A percentile compares a stretch with the other conserved stretches of the same genome.
Conservation (phyloP, 345 rosid genomes). For the Bretschneidera sinensis region DNA sequence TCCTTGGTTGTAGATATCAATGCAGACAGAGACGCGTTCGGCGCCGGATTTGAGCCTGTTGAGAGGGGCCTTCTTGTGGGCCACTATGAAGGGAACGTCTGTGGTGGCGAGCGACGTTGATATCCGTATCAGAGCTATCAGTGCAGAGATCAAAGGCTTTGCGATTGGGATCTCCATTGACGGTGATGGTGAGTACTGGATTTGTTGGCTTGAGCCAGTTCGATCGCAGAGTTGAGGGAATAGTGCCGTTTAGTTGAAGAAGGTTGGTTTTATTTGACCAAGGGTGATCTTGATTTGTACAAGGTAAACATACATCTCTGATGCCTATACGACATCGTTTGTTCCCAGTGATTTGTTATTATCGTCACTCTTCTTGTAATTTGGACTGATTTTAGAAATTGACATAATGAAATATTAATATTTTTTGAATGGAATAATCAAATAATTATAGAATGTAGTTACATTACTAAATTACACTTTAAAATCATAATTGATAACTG, state of each 20-base stretch:
- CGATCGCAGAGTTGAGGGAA: too few relatives aligned
- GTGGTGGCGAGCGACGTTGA: constrained; percentile 49
- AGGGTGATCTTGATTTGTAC: too few relatives aligned
- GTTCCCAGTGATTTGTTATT: too few relatives aligned
- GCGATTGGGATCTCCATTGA: constrained; percentile 21
- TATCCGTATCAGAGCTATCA: constrained; percentile 37
- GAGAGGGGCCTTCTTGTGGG: constrained; percentile 85
- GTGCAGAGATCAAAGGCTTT: constrained; percentile 32
- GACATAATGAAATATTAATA: too few relatives aligned
- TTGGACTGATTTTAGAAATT: too few relatives aligned
- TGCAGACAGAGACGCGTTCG: constrained; percentile 78
- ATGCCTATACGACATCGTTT: background rate
- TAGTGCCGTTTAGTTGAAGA: too few relatives aligned
- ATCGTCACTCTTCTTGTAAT: too few relatives aligned
- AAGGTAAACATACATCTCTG: too few relatives aligned
- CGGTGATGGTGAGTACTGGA: background rate
- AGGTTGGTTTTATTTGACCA: background rate
- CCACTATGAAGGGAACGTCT: constrained; percentile 88
- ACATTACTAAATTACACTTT: too few relatives aligned
- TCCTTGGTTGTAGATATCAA: constrained; percentile 93
- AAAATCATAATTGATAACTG: too few relatives aligned
- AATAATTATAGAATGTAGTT: too few relatives aligned
- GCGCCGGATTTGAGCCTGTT: constrained; percentile 77
- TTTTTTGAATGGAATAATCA: too few relatives aligned
- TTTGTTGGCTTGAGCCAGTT: background rate